These are phyloP conservation scores for Citrullus amarus DNA, from an alignment of 306 rosid species.

Conservation along the genomic window DNA sequence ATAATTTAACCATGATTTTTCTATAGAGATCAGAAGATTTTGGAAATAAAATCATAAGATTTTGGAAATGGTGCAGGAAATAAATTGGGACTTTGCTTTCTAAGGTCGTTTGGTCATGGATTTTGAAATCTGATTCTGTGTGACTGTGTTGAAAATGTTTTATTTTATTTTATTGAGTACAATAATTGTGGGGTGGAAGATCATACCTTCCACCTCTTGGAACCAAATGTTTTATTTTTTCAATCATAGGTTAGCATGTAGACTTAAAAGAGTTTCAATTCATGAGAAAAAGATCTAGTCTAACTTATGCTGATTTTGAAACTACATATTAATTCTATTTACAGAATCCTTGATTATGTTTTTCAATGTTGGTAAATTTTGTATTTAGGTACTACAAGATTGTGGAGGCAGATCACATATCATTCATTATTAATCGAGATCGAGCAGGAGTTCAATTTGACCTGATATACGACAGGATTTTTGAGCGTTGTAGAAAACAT, in stretches of 20 bases:
- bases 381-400: slow-evolving; percentile 77
- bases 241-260: not conserved
- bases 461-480: slow-evolving; percentile 69
- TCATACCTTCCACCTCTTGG: too few relatives aligned
- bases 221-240: not conserved
- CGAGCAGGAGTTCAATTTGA: slow-evolving; percentile 95
- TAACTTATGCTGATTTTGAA: not conserved
- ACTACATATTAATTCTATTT: not conserved
- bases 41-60: too few relatives aligned
- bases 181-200: too few relatives aligned
- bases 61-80: too few relatives aligned
- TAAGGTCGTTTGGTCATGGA: not conserved
- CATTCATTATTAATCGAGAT: slow-evolving; percentile 68
- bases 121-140: too few relatives aligned
- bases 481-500: slow-evolving; percentile 87
- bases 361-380: not conserved
- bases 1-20: too few relatives aligned
- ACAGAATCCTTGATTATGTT: not conserved
- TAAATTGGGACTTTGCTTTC: not conserved
- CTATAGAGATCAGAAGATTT: too few relatives aligned
- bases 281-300: not conserved
- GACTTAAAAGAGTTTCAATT: not conserved
- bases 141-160: not conserved
- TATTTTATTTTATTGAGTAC: not conserved
- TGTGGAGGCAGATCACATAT: slow-evolving; percentile 81